Conservation (phyloP, 23 red algal genomes). For the Cyanidium caldarium region DNA sequence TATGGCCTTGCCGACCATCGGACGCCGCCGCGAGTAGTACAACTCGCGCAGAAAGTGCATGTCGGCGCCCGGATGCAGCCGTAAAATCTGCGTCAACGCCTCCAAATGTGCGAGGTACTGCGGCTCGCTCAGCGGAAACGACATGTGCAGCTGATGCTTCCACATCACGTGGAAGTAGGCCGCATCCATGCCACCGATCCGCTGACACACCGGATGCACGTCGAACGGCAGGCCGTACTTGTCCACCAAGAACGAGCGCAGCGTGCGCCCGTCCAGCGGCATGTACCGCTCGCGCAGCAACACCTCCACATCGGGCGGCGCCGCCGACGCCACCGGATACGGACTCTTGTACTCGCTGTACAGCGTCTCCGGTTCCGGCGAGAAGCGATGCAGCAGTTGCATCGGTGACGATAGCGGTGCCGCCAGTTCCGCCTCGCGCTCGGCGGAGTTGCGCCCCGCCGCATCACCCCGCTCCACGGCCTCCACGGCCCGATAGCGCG, state of each 20-base stretch:
- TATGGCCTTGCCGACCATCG: neutral
- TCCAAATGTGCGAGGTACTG: conserved; percentile 3
- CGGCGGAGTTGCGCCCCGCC: too few relatives aligned
- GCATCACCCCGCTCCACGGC: too few relatives aligned
- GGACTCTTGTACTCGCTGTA: too few relatives aligned
- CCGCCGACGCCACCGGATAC: too few relatives aligned
- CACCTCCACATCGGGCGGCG: neutral
- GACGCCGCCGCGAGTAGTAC: neutral
- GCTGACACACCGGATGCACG: neutral
- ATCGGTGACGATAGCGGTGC: too few relatives aligned
- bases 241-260: neutral
- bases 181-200: neutral
- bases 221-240: neutral
- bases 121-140: conserved; percentile 1
- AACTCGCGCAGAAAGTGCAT: conserved; percentile 2
- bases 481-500: too few relatives aligned
- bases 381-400: too few relatives aligned
- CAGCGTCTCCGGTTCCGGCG: too few relatives aligned
- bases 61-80: neutral
- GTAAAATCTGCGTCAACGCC: neutral
- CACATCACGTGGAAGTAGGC: conserved; percentile 3
- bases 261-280: neutral
- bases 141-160: neutral
- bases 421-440: too few relatives aligned
- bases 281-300: conserved; percentile 4